Conservation (phyloP, 2,329 filamentous ascomycete genomes). For the Botrytis squamosa region DNA sequence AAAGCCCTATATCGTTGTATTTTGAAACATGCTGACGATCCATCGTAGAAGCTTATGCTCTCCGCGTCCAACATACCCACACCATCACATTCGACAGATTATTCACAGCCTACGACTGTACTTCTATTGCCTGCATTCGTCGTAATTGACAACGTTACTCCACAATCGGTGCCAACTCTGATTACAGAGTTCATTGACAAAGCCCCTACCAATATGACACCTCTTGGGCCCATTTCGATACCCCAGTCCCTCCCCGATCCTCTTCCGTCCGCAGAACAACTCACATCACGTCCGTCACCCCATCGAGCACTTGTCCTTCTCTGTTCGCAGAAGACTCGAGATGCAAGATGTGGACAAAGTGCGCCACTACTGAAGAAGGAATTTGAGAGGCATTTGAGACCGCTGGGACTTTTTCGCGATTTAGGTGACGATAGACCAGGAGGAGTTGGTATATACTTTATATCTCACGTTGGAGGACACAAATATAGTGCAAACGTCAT, state of each 20-base stretch:
- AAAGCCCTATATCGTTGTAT: slow-evolving; percentile 25
- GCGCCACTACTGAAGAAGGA: slow-evolving; percentile 87
- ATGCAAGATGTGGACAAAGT: slow-evolving; percentile 90
- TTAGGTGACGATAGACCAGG: slow-evolving; percentile 84
- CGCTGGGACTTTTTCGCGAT: slow-evolving; percentile 81
- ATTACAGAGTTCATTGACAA: slow-evolving; percentile 68
- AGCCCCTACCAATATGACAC: slow-evolving; percentile 69
- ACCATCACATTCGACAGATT: slow-evolving; percentile 62
- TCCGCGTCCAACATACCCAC: slow-evolving; percentile 90
- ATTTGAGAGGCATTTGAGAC: slow-evolving; percentile 83
- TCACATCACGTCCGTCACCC: slow-evolving; percentile 66
- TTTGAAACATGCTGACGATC: slow-evolving; percentile 12
- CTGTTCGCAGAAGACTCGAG: slow-evolving; percentile 91
- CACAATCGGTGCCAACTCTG: slow-evolving; percentile 68
- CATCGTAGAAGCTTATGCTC: slow-evolving; percentile 74
- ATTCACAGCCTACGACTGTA: slow-evolving; percentile 71
- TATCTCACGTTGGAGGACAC: slow-evolving; percentile 93
- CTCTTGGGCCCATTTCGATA: slow-evolving; percentile 59
- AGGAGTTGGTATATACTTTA: slow-evolving; percentile 94
- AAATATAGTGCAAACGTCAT: slow-evolving; percentile 96
- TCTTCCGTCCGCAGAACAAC: slow-evolving; percentile 40
- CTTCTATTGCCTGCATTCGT: slow-evolving; percentile 84
- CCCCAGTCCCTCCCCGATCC: slow-evolving; percentile 39
- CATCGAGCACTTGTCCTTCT: slow-evolving; percentile 87
- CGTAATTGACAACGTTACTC: slow-evolving; percentile 79